Evolutionary conservation across 192 early-diverging fungal genomes (phyloP).

Genomic region (Chytriomyces sp.): DNA sequence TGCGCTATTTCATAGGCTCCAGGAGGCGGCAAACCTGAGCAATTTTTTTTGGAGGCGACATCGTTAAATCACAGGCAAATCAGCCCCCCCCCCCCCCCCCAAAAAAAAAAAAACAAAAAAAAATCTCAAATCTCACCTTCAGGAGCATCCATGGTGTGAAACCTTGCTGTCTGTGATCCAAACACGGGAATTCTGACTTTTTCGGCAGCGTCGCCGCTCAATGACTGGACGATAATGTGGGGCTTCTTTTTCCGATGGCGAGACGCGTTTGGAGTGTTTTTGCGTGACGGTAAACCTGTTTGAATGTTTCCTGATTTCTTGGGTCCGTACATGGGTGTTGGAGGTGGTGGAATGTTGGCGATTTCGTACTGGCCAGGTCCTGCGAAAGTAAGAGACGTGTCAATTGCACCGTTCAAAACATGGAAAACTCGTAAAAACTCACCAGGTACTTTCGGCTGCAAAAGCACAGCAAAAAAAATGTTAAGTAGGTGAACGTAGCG

Average conservation of each 20-base stretch:
- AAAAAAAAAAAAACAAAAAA: not conserved
- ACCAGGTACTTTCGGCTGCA: constrained; percentile 46
- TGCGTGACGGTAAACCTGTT: constrained; percentile 28
- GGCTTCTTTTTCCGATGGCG: constrained; percentile 12
- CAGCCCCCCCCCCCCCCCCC: too few species aligned
- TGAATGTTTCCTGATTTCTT: constrained; percentile 11
- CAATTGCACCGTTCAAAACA: not conserved
- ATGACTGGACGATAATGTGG: constrained; percentile 8
- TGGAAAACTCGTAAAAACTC: not conserved
- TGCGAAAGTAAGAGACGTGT: not conserved
- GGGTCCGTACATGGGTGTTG: constrained; percentile 21
- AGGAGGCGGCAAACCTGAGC: constrained; percentile 48
- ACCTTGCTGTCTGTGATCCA: constrained; percentile 61
- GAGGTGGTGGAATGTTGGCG: constrained; percentile 23
- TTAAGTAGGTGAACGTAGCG: not conserved
- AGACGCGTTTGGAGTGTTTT: constrained; percentile 17
- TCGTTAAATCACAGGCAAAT: not conserved
- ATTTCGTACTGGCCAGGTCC: constrained; percentile 35
- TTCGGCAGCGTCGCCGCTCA: constrained; percentile 38
- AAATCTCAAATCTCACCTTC: constrained; percentile 8
- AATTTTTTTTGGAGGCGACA: not conserved
- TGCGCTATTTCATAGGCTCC: constrained; percentile 57
- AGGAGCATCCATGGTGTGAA: constrained; percentile 35
- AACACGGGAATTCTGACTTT: constrained; percentile 56
- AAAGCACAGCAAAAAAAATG: not conserved